These are phyloP conservation scores for Anisodus tanguticus DNA, from an alignment of 257 asterid genomes.

Conservation along the genomic window DNA sequence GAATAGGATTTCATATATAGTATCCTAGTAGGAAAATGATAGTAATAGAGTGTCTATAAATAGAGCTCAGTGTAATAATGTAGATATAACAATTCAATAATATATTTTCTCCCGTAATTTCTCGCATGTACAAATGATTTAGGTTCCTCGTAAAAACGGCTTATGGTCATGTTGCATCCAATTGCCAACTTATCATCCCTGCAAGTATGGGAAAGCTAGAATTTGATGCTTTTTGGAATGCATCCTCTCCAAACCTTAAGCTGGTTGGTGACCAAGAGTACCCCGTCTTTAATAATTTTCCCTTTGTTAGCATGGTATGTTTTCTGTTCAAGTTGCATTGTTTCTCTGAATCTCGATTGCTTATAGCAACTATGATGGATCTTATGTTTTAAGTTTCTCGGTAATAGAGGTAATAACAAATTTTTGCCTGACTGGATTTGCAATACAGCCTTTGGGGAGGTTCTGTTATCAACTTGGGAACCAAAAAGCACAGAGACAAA, in stretches of 20 bases:
- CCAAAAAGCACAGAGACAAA: constrained; percentile 85
- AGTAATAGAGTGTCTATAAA: too few species aligned
- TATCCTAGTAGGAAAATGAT: too few species aligned
- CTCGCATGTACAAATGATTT: too few species aligned
- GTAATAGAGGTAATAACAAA: neutral
- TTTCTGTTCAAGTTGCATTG: neutral
- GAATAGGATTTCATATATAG: too few species aligned
- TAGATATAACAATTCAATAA: too few species aligned
- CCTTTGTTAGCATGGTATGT: neutral
- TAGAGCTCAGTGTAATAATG: too few species aligned
- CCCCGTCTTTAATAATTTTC: neutral
- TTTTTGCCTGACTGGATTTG: constrained; percentile 22
- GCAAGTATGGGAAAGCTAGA: neutral
- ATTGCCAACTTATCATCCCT: constrained; percentile 18
- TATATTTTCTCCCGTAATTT: too few species aligned
- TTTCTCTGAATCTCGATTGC: constrained; percentile 2
- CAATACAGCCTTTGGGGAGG: constrained; percentile 95
- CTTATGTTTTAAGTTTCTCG: constrained; percentile 11
- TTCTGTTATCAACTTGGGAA: constrained; percentile 93
- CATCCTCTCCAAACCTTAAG: neutral
- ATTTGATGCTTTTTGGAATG: neutral
- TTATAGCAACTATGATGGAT: neutral
- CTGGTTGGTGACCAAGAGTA: neutral
- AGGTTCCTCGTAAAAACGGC: neutral
- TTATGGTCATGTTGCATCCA: neutral